These are phyloP conservation scores for Phytopythium litorale DNA, from an alignment of 352 stramenopile species.

Conservation along the genomic window DNA sequence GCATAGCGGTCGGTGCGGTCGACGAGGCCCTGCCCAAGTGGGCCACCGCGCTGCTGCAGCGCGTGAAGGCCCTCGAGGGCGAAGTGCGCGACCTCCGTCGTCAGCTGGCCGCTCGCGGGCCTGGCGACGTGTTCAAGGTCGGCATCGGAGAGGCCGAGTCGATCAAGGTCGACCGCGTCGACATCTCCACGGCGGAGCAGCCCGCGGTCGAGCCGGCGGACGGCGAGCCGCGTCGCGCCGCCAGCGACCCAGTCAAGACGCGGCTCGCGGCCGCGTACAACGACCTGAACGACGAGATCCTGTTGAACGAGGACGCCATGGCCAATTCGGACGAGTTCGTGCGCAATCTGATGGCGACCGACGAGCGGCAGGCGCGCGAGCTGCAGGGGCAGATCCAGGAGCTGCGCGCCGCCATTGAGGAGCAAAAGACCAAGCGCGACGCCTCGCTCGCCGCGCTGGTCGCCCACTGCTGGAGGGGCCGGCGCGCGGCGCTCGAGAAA, in stretches of 20 bases:
- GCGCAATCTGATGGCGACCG: constrained; percentile 17
- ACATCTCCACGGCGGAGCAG: not conserved
- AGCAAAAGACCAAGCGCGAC: constrained; percentile 30
- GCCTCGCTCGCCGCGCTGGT: constrained; percentile 37
- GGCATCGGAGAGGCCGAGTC: too few relatives aligned
- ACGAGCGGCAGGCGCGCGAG: constrained; percentile 15
- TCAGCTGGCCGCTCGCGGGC: not conserved
- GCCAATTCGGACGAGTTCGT: constrained; percentile 22
- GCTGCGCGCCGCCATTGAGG: constrained; percentile 25
- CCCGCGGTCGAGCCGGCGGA: not conserved
- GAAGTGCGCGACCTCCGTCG: not conserved
- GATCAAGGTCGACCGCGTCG: not conserved
- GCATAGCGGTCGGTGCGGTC: not conserved
- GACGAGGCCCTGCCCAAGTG: not conserved
- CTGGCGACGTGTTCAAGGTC: not conserved
- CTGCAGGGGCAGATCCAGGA: constrained; percentile 37
- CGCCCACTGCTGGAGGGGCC: constrained; percentile 22
- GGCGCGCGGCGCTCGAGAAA: not conserved
- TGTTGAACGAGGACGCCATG: constrained; percentile 37
- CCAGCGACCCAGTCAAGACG: constrained; percentile 10
- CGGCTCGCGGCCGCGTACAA: constrained; percentile 24
- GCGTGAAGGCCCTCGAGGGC: not conserved
- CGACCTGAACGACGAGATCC: constrained; percentile 32
- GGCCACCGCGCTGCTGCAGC: not conserved
- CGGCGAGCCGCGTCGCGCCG: not conserved